Base-by-base conservation (phyloP, 176 grass and related monocot genomes). In the Phoenix roebelenii region DNA sequence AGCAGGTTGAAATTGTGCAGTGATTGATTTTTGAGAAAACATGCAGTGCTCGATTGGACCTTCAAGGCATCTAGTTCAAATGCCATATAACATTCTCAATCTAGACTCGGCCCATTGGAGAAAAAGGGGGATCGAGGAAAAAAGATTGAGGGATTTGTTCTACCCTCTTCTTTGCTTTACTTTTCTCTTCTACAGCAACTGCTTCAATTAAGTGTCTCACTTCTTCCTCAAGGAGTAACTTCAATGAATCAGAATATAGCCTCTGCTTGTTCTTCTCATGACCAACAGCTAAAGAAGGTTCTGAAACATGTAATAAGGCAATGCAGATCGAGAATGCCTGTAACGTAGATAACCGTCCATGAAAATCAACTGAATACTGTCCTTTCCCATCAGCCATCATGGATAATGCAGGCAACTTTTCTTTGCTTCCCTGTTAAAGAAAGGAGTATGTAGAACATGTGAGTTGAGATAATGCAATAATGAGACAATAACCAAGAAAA, bases 251-350 rank as follows among this genome's bases (percentile, higher is more conserved):
- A 16, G 87, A 91, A 74, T 80, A 88, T 14, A 88, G 59, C 54
- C 79, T 88, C 29, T 91, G 81, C 59, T 82, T 88, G 63, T 51
- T 80, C 16, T 88, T 97, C 65, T 88, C 93, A 0, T 78, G 80
- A 60, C 80, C 64, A 50, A 83, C 69, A 7, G 75, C 54, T 52
- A 78, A 72, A 58, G 81, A 81, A 75, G 74, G 73, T 70, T 97
- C 81, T 55, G 92, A 83, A 69, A 75, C 80, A 61, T 97, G 93
- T 50, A 91, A 59, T 70, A 97, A 68, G 25, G 87, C 82, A 18
- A 97, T 85, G 55, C 93, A 91, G n/a, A 88, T 79, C 30, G 87
- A 90, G 70, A 97, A 97, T 14, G 87, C 87, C 71, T 97, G 93
- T 53, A 97, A 55, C 3, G 76, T 71, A 5, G 93, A 92, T 60